These are phyloP conservation scores for Fusarium kyushuense DNA, from an alignment of 2,329 filamentous ascomycete species.

Conservation along the genomic window DNA sequence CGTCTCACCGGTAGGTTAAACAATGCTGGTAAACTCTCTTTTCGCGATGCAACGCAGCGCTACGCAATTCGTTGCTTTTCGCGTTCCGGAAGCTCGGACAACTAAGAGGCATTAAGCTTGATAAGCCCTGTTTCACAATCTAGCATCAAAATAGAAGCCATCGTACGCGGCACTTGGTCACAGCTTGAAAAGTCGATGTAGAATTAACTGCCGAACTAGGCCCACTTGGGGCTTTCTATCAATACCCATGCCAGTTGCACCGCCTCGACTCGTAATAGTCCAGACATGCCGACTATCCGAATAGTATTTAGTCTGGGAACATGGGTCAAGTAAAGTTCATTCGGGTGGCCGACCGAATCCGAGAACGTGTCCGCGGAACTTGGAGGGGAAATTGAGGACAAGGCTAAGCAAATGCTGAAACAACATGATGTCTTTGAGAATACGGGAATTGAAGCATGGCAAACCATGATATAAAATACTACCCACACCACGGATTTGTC, in stretches of 20 bases:
- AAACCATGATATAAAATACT: neutral
- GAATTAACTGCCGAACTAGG: constrained; percentile 21
- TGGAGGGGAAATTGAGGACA: neutral
- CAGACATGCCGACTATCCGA: neutral
- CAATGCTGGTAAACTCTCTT: neutral
- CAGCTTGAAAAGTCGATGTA: neutral
- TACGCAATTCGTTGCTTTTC: neutral
- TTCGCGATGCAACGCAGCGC: neutral
- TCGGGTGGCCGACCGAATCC: constrained; percentile 2
- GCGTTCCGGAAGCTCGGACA: neutral
- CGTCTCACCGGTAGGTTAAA: neutral
- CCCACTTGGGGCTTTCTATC: neutral
- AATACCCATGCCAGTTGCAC: neutral
- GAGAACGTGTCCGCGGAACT: neutral
- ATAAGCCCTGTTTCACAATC: constrained; percentile 7
- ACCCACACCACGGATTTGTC: too few species aligned
- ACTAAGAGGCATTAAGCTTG: neutral
- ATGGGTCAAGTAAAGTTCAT: neutral
- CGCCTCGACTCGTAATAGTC: neutral
- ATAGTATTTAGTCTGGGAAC: neutral
- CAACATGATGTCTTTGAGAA: neutral
- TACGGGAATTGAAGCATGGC: neutral
- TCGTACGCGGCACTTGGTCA: neutral
- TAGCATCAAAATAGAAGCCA: neutral
- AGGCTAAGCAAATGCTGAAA: neutral